phyloP scores from a whole-genome alignment of 257 asterid genomes.

The Solanum raphanifolium region DNA sequence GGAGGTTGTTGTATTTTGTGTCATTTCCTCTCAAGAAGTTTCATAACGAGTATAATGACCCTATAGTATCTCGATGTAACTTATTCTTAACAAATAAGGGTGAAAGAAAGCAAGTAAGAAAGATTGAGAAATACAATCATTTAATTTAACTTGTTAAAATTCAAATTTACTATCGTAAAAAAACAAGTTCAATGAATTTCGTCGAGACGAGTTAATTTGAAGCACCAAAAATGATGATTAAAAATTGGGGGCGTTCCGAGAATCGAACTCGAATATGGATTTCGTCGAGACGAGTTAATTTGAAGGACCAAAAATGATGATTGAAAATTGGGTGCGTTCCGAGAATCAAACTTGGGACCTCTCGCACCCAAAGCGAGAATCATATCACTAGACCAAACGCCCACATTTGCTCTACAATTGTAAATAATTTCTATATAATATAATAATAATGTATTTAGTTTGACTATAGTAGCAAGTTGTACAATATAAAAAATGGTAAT shows the following conservation, averaged over 20 bases:
- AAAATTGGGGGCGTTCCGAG: conserved; percentile 60
- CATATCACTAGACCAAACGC: conserved; percentile 90
- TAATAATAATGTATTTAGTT: too few relatives aligned
- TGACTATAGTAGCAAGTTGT: neutral
- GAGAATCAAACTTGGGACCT: conserved; percentile 74
- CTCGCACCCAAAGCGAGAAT: conserved; percentile 83
- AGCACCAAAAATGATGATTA: neutral
- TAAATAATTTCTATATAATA: too few relatives aligned
- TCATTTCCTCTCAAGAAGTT: neutral
- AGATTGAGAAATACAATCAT: too few relatives aligned
- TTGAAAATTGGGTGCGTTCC: conserved; percentile 55
- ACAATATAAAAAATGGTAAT: neutral
- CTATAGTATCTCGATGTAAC: neutral
- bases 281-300: too few relatives aligned
- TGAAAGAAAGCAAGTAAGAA: neutral
- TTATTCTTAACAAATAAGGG: neutral
- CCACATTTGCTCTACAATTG: conserved; percentile 4
- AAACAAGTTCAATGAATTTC: neutral
- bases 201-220: too few relatives aligned
- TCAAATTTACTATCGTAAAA: too few relatives aligned
- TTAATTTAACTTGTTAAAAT: too few relatives aligned
- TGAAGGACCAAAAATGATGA: too few relatives aligned
- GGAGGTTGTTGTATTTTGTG: neutral
- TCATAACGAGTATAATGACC: neutral
- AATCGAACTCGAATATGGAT: conserved; percentile 64